Conservation (phyloP, 257 asterid species). For the Solanum pimpinellifolium region DNA sequence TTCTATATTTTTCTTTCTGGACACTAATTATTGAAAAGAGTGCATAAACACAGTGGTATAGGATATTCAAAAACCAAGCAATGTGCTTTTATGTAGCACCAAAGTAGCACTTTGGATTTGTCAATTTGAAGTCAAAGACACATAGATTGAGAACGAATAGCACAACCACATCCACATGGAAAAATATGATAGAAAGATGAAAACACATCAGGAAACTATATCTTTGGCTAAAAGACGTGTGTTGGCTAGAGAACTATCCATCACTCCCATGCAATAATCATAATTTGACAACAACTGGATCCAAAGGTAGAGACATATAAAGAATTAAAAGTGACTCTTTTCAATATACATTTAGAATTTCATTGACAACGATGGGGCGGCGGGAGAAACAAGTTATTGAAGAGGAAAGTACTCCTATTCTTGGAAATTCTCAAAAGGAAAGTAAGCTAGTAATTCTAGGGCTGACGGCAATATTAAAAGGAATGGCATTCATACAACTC, state of each 20-base stretch:
- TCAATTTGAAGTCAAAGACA: not conserved
- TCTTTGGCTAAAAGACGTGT: not conserved
- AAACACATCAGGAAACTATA: not conserved
- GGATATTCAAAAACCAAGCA: not conserved
- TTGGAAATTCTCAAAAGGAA: not conserved
- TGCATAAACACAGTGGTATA: not conserved
- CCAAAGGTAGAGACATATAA: not conserved
- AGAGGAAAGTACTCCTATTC: not conserved
- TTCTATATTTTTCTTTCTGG: not conserved
- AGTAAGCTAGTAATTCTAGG: not conserved
- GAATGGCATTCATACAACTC: not conserved
- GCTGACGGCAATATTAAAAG: not conserved
- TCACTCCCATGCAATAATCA: not conserved
- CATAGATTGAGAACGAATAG: not conserved
- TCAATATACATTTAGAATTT: not conserved
- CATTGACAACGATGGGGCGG: not conserved
- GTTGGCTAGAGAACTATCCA: not conserved
- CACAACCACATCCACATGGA: not conserved
- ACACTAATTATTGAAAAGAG: not conserved
- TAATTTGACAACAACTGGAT: not conserved
- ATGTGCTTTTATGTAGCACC: not conserved
- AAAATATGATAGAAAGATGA: not conserved
- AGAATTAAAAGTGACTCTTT: not conserved
- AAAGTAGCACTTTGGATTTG: not conserved
- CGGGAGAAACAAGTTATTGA: not conserved